Percentiles rank a stretch among this genome's conserved stretches.
phyloP scores from a whole-genome alignment of 495 filamentous ascomycete species.

The Amorphotheca resinae region DNA sequence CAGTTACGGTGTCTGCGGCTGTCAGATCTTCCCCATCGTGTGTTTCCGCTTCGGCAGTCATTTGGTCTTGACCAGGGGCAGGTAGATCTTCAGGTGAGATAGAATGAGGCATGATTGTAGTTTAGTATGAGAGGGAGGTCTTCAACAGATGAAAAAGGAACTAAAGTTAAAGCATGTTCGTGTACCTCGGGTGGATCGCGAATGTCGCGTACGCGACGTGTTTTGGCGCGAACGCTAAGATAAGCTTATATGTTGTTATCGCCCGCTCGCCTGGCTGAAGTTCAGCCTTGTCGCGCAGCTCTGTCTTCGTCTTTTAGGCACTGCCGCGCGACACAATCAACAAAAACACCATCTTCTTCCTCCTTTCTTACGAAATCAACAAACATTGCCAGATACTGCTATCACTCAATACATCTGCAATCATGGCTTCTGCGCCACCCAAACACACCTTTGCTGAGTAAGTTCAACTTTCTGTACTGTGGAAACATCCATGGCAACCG shows the following conservation, averaged over 20 bases:
- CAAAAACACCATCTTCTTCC: too few relatives aligned
- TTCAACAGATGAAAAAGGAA: neutral
- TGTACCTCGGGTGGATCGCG: too few relatives aligned
- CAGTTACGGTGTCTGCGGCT: conserved; percentile 4
- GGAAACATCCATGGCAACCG: too few relatives aligned
- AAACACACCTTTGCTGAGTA: conserved; percentile 5
- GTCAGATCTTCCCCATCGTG: conserved; percentile 16
- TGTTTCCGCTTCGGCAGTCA: conserved; percentile 17
- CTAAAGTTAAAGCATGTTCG: too few relatives aligned
- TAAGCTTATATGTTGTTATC: too few relatives aligned
- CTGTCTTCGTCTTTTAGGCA: too few relatives aligned
- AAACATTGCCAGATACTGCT: too few relatives aligned
- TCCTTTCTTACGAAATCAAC: too few relatives aligned
- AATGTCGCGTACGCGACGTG: neutral
- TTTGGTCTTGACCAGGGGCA: conserved; percentile 17
- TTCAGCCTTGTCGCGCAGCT: too few relatives aligned
- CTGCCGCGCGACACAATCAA: too few relatives aligned
- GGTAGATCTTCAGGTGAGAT: conserved; percentile 26
- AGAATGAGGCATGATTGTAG: conserved; percentile 40
- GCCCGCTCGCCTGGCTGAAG: too few relatives aligned
- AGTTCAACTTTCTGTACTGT: neutral
- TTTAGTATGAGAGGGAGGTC: neutral
- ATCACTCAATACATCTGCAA: too few relatives aligned
- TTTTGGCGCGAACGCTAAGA: conserved; percentile 1
- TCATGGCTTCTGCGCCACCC: neutral